Conservation (phyloP, 177 flowering plant genomes). For the Viscum album region DNA sequence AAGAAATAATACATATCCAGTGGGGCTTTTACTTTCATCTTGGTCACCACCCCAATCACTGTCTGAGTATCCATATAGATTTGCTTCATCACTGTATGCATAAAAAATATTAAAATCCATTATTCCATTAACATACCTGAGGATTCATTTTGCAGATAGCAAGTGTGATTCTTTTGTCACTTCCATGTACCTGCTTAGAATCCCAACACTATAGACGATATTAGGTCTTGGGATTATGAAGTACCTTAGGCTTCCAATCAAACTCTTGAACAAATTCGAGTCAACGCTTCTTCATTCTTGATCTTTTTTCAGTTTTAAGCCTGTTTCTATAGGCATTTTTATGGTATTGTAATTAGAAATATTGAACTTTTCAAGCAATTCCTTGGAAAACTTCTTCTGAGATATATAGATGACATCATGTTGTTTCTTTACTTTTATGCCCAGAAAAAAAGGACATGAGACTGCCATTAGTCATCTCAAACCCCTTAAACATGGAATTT, state of each 20-base stretch:
- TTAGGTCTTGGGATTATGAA: slow-evolving; percentile 1
- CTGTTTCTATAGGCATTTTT: neutral
- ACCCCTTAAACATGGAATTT: neutral
- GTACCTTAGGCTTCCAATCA: slow-evolving; percentile 8
- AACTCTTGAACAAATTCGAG: neutral
- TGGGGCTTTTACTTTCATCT: too few relatives aligned
- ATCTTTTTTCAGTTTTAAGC: neutral
- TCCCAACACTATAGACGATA: neutral
- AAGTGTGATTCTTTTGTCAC: neutral
- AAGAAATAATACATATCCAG: too few relatives aligned
- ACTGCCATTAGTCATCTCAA: neutral
- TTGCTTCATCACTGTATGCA: neutral
- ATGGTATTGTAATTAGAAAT: neutral
- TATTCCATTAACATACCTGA: slow-evolving; percentile 2
- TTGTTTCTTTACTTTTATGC: neutral
- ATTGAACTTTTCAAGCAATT: neutral
- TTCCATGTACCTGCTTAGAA: slow-evolving; percentile 8
- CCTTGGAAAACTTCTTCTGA: neutral
- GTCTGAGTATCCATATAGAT: neutral
- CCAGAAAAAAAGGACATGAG: neutral
- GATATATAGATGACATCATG: neutral
- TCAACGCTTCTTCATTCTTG: neutral
- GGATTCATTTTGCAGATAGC: neutral
- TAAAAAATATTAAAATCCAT: neutral
- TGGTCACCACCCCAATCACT: neutral